Percentiles rank a stretch among this genome's conserved stretches.
phyloP scores from a whole-genome alignment of 768 basidiomycete species.

The Agaricus subrufescens region DNA sequence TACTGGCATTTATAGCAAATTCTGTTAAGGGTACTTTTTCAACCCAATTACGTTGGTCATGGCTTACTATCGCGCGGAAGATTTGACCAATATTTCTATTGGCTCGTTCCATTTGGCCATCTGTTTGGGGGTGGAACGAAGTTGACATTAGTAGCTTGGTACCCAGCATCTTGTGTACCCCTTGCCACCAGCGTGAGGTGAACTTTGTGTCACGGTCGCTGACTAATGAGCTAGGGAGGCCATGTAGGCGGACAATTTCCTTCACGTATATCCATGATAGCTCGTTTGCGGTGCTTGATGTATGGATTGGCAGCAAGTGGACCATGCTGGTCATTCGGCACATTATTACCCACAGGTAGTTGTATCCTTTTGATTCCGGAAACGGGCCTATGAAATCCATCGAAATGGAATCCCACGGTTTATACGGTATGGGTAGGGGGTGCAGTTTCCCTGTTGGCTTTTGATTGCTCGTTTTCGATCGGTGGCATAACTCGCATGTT shows the following conservation, averaged over 20 bases:
- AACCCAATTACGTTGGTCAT: slow-evolving; percentile 28
- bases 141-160: slow-evolving; percentile 28
- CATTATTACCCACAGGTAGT: slow-evolving; percentile 27
- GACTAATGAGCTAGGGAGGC: slow-evolving; percentile 23
- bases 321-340: slow-evolving; percentile 27
- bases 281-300: slow-evolving; percentile 19
- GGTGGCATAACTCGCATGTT: slow-evolving; percentile 20
- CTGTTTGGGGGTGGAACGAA: slow-evolving; percentile 38
- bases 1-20: slow-evolving; percentile 29
- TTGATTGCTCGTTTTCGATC: slow-evolving; percentile 14
- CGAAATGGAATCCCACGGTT: slow-evolving; percentile 31
- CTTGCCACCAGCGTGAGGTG: slow-evolving; percentile 29
- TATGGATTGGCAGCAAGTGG: slow-evolving; percentile 24
- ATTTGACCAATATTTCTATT: slow-evolving; percentile 27
- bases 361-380: slow-evolving; percentile 20
- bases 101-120: slow-evolving; percentile 25
- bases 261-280: slow-evolving; percentile 24
- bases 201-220: slow-evolving; percentile 32
- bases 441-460: slow-evolving; percentile 24
- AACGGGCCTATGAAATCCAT: slow-evolving; percentile 37
- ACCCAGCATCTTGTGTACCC: slow-evolving; percentile 20
- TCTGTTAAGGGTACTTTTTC: slow-evolving; percentile 25
- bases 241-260: slow-evolving; percentile 27
- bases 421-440: slow-evolving; percentile 19
- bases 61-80: slow-evolving; percentile 16